Percentiles rank a stretch among this genome's conserved stretches.
Evolutionary conservation across 305 asterid species (phyloP).

Genomic region (Plantago lanceolata): DNA sequence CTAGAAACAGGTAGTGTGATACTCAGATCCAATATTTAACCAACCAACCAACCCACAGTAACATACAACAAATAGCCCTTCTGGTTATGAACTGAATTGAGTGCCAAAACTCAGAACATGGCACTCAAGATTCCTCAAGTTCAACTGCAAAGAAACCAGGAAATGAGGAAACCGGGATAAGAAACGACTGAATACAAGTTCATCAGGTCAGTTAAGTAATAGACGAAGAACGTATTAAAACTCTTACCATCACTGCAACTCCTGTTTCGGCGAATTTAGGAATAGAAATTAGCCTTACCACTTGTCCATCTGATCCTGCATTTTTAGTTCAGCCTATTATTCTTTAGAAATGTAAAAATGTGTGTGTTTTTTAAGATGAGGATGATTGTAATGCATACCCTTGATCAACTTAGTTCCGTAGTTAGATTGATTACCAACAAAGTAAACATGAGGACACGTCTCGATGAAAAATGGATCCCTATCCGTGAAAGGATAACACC

Average conservation of each 20-base stretch:
- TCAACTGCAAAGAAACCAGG: conserved; percentile 55
- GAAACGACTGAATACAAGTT: not conserved
- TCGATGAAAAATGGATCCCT: conserved; percentile 87
- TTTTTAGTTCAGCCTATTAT: conserved; percentile 19
- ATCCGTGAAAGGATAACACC: conserved; percentile 95
- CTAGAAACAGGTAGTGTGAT: too few relatives aligned
- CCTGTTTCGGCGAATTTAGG: conserved; percentile 83
- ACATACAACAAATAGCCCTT: conserved; percentile 14
- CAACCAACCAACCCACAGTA: not conserved
- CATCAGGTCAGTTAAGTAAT: not conserved
- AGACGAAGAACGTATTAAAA: conserved; percentile 16
- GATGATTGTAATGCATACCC: conserved; percentile 44
- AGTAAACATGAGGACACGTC: conserved; percentile 87
- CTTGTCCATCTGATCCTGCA: conserved; percentile 85
- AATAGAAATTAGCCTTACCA: conserved; percentile 71
- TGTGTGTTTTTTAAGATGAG: conserved; percentile 7
- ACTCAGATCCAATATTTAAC: not conserved
- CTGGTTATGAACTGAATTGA: conserved; percentile 39
- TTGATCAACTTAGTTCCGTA: conserved; percentile 52
- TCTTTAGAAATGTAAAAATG: conserved; percentile 9
- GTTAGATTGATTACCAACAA: conserved; percentile 81
- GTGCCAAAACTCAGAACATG: conserved; percentile 75
- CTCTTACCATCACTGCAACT: conserved; percentile 81
- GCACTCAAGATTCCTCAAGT: conserved; percentile 84
- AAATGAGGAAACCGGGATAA: not conserved